phyloP scores from a whole-genome alignment of 768 basidiomycete genomes.

The Macrolepiota dolichaula region DNA sequence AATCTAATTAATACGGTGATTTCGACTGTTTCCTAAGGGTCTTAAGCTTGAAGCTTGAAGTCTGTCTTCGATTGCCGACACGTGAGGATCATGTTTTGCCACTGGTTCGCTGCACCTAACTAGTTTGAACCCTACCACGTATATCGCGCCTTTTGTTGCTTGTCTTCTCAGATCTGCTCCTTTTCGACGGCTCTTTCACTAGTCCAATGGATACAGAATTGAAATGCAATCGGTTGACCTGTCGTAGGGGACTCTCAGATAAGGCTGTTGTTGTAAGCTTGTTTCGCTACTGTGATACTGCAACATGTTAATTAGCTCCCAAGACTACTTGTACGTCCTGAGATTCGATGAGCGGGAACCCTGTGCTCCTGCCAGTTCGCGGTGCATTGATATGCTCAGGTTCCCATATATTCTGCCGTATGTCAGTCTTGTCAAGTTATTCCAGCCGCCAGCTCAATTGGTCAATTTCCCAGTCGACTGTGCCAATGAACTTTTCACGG shows the following conservation, averaged over 20 bases:
- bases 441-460: background rate
- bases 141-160: background rate
- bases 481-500: slow-evolving; percentile 79
- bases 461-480: slow-evolving; percentile 59
- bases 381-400: slow-evolving; percentile 37
- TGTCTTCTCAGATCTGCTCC: background rate
- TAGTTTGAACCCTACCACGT: too few species aligned
- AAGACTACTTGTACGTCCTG: slow-evolving; percentile 26
- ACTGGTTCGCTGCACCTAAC: background rate
- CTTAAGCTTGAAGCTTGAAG: too few species aligned
- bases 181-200: too few species aligned
- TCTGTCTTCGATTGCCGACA: background rate
- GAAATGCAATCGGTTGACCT: slow-evolving; percentile 77
- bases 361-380: background rate
- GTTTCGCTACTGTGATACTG: background rate
- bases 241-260: slow-evolving; percentile 62
- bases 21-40: background rate
- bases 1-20: background rate
- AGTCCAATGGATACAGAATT: slow-evolving; percentile 69
- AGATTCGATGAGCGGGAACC: background rate
- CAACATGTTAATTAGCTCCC: background rate
- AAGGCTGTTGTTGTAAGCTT: slow-evolving; percentile 81
- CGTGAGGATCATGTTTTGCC: background rate
- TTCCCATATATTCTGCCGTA: slow-evolving; percentile 86
- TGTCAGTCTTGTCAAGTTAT: slow-evolving; percentile 15